These are phyloP conservation scores for Aspergillus intermedius DNA, from an alignment of 2,329 filamentous ascomycete genomes.

Conservation along the genomic window DNA sequence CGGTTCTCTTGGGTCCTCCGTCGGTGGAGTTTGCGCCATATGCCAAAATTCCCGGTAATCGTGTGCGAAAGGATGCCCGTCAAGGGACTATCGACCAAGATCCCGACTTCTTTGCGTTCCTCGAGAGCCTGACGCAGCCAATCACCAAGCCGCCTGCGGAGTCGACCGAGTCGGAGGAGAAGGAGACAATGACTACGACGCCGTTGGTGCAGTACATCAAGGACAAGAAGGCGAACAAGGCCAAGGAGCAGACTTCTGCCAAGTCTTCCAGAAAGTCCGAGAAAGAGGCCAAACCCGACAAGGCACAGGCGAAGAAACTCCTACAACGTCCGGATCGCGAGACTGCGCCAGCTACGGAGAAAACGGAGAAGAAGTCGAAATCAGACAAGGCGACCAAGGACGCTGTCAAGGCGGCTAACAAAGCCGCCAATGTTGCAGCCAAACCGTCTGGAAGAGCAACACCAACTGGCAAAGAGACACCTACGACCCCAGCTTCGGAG, in stretches of 20 bases:
- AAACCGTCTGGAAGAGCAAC: constrained; percentile 31
- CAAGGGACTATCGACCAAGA: constrained; percentile 97
- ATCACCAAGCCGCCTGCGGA: constrained; percentile 50
- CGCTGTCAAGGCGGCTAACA: constrained; percentile 52
- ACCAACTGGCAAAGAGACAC: constrained; percentile 21
- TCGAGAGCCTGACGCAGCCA: constrained; percentile 76
- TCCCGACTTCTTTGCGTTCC: constrained; percentile 87
- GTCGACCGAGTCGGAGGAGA: constrained; percentile 45
- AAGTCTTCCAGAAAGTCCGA: constrained; percentile 37
- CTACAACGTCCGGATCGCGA: constrained; percentile 35
- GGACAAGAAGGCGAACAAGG: constrained; percentile 80
- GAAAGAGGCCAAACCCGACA: constrained; percentile 36
- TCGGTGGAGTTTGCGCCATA: constrained; percentile 76
- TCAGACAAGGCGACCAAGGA: constrained; percentile 58
- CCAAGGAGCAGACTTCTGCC: constrained; percentile 52
- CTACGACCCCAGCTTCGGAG: constrained; percentile 34
- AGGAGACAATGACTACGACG: constrained; percentile 67
- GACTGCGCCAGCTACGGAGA: constrained; percentile 22
- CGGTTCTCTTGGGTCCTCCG: constrained; percentile 70
- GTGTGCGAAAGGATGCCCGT: constrained; percentile 70
- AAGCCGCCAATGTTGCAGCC: constrained; percentile 20
- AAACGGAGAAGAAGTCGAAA: constrained; percentile 33
- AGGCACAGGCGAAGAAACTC: constrained; percentile 38
- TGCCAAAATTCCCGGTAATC: constrained; percentile 70
- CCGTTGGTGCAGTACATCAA: constrained; percentile 84